phyloP scores from a whole-genome alignment of 2,329 filamentous ascomycete species.

The Tolypocladium cylindrosporum region DNA sequence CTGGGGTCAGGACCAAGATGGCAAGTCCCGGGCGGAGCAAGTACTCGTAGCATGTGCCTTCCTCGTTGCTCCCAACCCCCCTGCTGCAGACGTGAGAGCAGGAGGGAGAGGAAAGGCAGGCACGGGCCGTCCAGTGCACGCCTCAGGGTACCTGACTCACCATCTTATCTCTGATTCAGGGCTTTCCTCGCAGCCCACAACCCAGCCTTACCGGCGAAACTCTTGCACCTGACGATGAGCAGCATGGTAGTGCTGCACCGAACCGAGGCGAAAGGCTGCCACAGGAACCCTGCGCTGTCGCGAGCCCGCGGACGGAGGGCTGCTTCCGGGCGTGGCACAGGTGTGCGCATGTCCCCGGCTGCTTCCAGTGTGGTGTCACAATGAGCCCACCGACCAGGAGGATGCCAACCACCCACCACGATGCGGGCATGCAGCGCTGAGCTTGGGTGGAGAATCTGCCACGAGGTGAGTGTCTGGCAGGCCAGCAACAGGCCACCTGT shows the following conservation, averaged over 20 bases:
- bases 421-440: background rate
- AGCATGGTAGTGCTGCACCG: background rate
- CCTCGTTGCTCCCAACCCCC: background rate
- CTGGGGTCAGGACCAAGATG: background rate
- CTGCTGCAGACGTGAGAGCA: background rate
- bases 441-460: background rate
- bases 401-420: background rate
- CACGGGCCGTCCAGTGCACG: too few species aligned
- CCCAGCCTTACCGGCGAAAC: background rate
- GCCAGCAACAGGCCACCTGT: background rate
- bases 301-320: background rate
- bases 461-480: background rate
- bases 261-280: background rate
- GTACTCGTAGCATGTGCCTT: background rate
- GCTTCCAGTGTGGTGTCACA: background rate
- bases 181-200: background rate
- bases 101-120: background rate
- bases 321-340: background rate
- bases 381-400: background rate
- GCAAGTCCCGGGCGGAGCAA: background rate
- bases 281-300: too few species aligned
- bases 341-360: background rate
- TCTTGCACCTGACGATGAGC: background rate
- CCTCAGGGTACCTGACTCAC: too few species aligned
- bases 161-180: background rate